These are phyloP conservation scores for Leccinum pachyderme DNA, from an alignment of 1,284 basidiomycete genomes.

Conservation along the genomic window DNA sequence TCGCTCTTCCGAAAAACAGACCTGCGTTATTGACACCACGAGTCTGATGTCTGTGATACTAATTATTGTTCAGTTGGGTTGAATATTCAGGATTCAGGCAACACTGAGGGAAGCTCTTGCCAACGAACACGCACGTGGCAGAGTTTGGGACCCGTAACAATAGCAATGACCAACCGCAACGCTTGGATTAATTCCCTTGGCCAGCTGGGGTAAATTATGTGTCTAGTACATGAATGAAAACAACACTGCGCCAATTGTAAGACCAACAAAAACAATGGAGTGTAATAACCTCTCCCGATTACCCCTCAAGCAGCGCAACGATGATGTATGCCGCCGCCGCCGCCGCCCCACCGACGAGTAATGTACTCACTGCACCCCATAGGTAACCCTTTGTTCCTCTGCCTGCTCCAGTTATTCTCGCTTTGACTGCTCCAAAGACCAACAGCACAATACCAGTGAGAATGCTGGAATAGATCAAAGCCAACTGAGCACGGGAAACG, in stretches of 20 bases:
- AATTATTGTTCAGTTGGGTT: too few species aligned
- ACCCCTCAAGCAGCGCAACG: slow-evolving; percentile 70
- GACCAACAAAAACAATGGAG: background rate
- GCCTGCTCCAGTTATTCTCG: slow-evolving; percentile 84
- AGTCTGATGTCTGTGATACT: too few species aligned
- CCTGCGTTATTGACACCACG: too few species aligned
- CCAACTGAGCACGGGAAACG: slow-evolving; percentile 61
- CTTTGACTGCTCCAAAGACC: slow-evolving; percentile 87
- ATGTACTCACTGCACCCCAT: slow-evolving; percentile 88
- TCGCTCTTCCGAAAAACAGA: too few species aligned
- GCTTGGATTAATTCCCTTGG: background rate
- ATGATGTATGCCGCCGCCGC: slow-evolving; percentile 88
- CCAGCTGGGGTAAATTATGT: slow-evolving; percentile 1
- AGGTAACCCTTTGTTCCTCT: slow-evolving; percentile 54
- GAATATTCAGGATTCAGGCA: too few species aligned
- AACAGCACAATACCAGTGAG: slow-evolving; percentile 85
- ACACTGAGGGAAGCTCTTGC: too few species aligned
- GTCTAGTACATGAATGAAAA: background rate
- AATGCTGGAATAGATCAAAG: slow-evolving; percentile 71
- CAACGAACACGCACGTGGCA: too few species aligned
- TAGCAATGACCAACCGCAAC: background rate
- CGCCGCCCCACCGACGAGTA: slow-evolving; percentile 87
- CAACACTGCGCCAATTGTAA: slow-evolving; percentile 1
- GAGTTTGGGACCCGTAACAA: too few species aligned
- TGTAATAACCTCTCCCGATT: background rate